Evolutionary conservation across 2,329 filamentous ascomycete genomes (phyloP).

Genomic region (Pseudogymnoascus sp.): DNA sequence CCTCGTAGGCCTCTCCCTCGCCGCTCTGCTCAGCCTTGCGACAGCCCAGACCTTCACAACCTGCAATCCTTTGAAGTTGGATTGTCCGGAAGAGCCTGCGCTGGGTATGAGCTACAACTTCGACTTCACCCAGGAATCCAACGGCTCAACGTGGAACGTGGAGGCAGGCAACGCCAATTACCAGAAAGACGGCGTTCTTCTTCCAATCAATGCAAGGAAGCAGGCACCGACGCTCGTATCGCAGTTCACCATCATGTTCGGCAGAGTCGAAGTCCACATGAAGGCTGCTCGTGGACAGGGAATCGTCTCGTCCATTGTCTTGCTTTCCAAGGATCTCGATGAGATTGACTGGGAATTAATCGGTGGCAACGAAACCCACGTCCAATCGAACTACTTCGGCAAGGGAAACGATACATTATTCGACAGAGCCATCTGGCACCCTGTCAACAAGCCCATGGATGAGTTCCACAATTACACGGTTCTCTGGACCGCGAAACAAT

Average conservation of each 20-base stretch:
- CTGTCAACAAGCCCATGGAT: constrained; percentile 46
- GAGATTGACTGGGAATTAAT: constrained; percentile 85
- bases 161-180: constrained; percentile 58
- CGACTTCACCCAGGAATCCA: constrained; percentile 56
- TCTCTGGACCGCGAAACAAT: constrained; percentile 57
- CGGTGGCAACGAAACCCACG: constrained; percentile 53
- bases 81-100: constrained; percentile 63
- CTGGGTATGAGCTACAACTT: constrained; percentile 56
- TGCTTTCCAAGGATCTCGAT: constrained; percentile 75
- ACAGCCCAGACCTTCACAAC: constrained; percentile 65
- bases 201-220: constrained; percentile 60
- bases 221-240: constrained; percentile 73
- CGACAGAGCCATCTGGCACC: constrained; percentile 57
- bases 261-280: constrained; percentile 67
- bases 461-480: constrained; percentile 64
- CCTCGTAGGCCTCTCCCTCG: not conserved
- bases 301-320: constrained; percentile 73
- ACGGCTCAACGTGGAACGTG: constrained; percentile 54
- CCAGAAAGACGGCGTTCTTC: constrained; percentile 55
- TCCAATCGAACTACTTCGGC: constrained; percentile 68
- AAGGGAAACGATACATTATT: constrained; percentile 64
- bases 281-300: constrained; percentile 67
- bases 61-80: constrained; percentile 67
- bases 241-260: constrained; percentile 80
- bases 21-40: constrained; percentile 32